Evolutionary conservation across 352 stramenopile species (phyloP).

Genomic region (Phytophthora hybrid): DNA sequence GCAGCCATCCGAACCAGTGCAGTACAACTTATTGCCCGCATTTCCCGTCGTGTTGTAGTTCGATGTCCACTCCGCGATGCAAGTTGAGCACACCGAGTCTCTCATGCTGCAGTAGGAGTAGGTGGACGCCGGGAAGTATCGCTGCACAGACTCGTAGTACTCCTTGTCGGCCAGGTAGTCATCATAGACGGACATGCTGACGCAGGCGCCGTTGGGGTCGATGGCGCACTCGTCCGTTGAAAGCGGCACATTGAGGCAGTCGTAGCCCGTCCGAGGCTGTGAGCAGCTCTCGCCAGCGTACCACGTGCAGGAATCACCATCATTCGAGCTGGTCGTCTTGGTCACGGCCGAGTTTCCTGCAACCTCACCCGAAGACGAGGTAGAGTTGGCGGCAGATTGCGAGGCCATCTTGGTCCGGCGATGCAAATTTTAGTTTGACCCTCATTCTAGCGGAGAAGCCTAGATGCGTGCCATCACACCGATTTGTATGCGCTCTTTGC

Average conservation of each 20-base stretch:
- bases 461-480: conserved; percentile 8
- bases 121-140: conserved; percentile 40
- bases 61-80: conserved; percentile 41
- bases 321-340: conserved; percentile 37
- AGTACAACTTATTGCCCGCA: conserved; percentile 31
- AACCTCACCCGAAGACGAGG: background rate
- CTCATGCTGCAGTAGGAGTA: conserved; percentile 49
- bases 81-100: conserved; percentile 45
- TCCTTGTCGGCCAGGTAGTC: conserved; percentile 32
- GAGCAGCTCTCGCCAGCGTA: conserved; percentile 35
- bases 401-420: conserved; percentile 14
- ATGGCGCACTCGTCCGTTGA: conserved; percentile 44
- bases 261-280: conserved; percentile 34
- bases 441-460: background rate
- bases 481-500: background rate
- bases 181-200: conserved; percentile 38
- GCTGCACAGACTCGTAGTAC: conserved; percentile 36
- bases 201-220: conserved; percentile 44
- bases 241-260: conserved; percentile 43
- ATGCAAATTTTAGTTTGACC: conserved; percentile 24
- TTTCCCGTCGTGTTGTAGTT: conserved; percentile 33
- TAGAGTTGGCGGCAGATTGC: background rate
- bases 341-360: conserved; percentile 1
- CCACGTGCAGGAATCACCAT: conserved; percentile 46
- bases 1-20: conserved; percentile 45